Conservation (phyloP, 257 asterid species). For the Ocimum tenuiflorum region DNA sequence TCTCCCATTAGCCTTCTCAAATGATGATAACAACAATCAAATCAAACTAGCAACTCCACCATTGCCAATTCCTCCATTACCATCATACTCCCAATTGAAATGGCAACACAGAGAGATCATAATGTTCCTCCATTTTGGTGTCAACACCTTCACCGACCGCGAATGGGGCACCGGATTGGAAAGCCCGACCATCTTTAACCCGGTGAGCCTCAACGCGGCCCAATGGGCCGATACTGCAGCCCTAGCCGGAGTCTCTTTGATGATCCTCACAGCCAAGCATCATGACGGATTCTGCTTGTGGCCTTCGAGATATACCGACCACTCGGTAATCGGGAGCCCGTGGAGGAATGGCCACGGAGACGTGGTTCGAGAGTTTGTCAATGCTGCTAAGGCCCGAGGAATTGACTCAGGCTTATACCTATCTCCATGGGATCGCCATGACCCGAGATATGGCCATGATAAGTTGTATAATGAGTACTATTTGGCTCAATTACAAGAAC, state of each 20-base stretch:
- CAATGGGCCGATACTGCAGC: slow-evolving; percentile 81
- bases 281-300: slow-evolving; percentile 96
- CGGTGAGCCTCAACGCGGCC: slow-evolving; percentile 45
- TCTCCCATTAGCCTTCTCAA: slow-evolving; percentile 13
- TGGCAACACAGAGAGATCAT: slow-evolving; percentile 94
- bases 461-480: slow-evolving; percentile 72
- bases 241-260: slow-evolving; percentile 55
- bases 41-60: slow-evolving; percentile 52
- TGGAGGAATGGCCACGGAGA: slow-evolving; percentile 76
- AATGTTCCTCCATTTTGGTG: slow-evolving; percentile 83
- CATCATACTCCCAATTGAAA: slow-evolving; percentile 67
- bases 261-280: slow-evolving; percentile 84
- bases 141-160: slow-evolving; percentile 75
- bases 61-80: slow-evolving; percentile 75
- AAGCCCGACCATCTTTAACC: slow-evolving; percentile 58
- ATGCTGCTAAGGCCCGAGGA: slow-evolving; percentile 53
- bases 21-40: neutral
- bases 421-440: slow-evolving; percentile 96
- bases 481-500: slow-evolving; percentile 89
- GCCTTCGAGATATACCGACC: slow-evolving; percentile 83
- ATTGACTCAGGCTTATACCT: slow-evolving; percentile 75
- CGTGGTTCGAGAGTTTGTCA: slow-evolving; percentile 56
- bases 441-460: slow-evolving; percentile 55
- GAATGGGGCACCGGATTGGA: slow-evolving; percentile 92
- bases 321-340: slow-evolving; percentile 69